Conservation (phyloP, 345 rosid species). For the Eucalyptus pauciflora region DNA sequence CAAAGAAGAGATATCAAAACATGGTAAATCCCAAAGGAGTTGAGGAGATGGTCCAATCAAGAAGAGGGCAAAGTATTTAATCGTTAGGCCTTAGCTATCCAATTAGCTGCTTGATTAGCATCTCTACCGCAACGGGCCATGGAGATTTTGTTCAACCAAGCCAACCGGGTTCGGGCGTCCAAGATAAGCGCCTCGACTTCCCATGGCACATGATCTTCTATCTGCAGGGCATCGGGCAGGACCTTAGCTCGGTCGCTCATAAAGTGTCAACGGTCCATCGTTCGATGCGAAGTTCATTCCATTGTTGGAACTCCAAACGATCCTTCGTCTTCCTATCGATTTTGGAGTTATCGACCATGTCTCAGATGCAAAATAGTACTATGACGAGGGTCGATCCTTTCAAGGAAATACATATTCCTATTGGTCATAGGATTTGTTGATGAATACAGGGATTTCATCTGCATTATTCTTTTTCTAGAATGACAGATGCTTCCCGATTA, state of each 20-base stretch:
- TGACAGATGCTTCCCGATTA: background rate
- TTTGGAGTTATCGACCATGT: background rate
- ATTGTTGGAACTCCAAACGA: background rate
- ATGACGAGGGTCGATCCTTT: background rate
- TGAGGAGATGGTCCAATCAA: no score
- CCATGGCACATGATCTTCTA: no score
- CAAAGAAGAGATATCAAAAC: no score
- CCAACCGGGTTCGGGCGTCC: no score
- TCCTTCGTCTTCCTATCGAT: background rate
- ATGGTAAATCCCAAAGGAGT: no score
- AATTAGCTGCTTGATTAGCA: no score
- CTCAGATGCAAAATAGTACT: background rate
- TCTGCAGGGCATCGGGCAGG: no score
- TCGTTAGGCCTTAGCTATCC: no score
- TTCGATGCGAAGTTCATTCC: background rate
- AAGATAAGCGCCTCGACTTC: no score
- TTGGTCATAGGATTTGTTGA: background rate
- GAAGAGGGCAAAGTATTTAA: no score
- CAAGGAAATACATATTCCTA: background rate
- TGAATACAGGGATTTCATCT: background rate
- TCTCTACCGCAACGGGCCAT: no score
- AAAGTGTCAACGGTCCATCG: background rate
- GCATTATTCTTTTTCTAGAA: background rate
- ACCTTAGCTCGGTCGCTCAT: background rate
- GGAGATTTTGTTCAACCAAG: no score